These are phyloP conservation scores for Epithemia pelagica DNA, from an alignment of 108 stramenopile species.

Conservation along the genomic window DNA sequence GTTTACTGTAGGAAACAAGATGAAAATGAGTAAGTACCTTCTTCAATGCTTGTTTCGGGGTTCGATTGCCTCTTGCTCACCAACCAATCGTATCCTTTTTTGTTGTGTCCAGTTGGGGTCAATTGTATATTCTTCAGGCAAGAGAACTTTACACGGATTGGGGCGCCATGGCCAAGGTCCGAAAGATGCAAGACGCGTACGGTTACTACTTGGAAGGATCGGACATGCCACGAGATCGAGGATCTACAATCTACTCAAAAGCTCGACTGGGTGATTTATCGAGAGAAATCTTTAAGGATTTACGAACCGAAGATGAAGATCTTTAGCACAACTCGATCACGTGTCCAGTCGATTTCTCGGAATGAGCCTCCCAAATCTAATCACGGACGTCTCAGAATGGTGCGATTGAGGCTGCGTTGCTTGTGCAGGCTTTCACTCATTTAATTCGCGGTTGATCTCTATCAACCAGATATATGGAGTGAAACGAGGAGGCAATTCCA, in stretches of 20 bases:
- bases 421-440: too few relatives aligned
- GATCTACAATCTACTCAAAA: background rate
- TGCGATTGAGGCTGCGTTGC: too few relatives aligned
- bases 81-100: too few relatives aligned
- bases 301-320: background rate
- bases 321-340: too few relatives aligned
- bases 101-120: conserved; percentile 1
- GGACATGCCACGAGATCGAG: background rate
- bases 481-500: too few relatives aligned
- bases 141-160: conserved; percentile 4
- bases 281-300: background rate
- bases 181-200: background rate
- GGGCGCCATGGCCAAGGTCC: conserved; percentile 8
- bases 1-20: background rate
- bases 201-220: background rate
- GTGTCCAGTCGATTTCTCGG: too few relatives aligned
- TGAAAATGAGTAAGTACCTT: background rate
- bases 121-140: background rate
- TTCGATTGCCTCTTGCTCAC: too few relatives aligned
- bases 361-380: too few relatives aligned
- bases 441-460: too few relatives aligned
- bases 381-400: too few relatives aligned
- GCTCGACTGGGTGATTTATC: background rate
- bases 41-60: too few relatives aligned
- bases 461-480: too few relatives aligned